These are phyloP conservation scores for Sorghum bicolor DNA, from an alignment of 176 grass and related monocot species.

Conservation along the genomic window Sorghum_bicolor_NCBIv3 NC_012873.2:2628501-2629000, in stretches of 20 bases:
- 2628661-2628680: neutral
- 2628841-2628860: neutral
- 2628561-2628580: too few relatives aligned
- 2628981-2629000: neutral
- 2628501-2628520: neutral
- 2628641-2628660: neutral
- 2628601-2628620: too few relatives aligned
- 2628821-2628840: neutral
- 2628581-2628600: too few relatives aligned
- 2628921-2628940: conserved; percentile 42
- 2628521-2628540: too few relatives aligned
- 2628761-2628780: neutral
- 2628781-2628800: neutral
- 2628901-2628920: conserved; percentile 33
- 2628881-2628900: conserved; percentile 29
- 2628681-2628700: neutral
- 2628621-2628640: neutral
- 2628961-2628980: neutral
- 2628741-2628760: neutral
- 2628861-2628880: conserved; percentile 10
- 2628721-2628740: neutral
- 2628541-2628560: too few relatives aligned
- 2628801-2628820: neutral
- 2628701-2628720: neutral
- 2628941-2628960: conserved; percentile 41